Evolutionary conservation across 2,329 filamentous ascomycete genomes (phyloP), one percentile per base, ranked within the genome.

Genomic region (Hypoxylon sp.): DNA sequence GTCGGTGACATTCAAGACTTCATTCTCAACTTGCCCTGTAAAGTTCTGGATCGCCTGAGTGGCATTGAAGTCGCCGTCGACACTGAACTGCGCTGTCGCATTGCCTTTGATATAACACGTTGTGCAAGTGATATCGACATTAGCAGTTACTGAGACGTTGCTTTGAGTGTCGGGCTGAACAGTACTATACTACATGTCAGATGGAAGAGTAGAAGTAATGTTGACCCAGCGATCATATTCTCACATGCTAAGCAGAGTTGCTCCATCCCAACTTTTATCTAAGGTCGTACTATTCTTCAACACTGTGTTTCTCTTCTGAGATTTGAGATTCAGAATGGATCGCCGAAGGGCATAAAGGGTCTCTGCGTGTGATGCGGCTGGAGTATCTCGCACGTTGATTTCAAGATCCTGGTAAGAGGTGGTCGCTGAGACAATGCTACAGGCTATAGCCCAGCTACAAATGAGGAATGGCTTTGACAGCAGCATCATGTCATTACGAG

Each of bases 21-120:
- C 77, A 1, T 71, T 67, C 5, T 59, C 65, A n/a, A 82, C 56
- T 24, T 77, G 70, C 7, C 71, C 49, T 0, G 75, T 77, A 49
- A 80, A 70, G 32, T 80, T 78, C 9, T 64, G 32, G 24, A 81
- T 54, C 6, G 73, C 72, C 20, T 78, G 61, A 3, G 64, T 77
- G 20, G 76, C 68, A 52, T 85, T 80, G 71, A 85, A 82, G 3
- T 77, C 71, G 6, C 76, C 76, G 2, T 77, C 74, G 7, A 84
- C 76, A 0, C 74, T 79, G 22, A 87, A 73, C 18, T 80, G 71
- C 1, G 80, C 81, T 8, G 73, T 80, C 9, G 81, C 82, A 4
- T 69, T 72, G 44, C 83, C 84, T 59, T 82, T 83, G 57, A 86
- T 72, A 70, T 86, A 87, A 69, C 85, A 87, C 3, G 75, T 81